These are phyloP conservation scores for Exsudoporus floridanus DNA, from an alignment of 1,284 basidiomycete species.

Conservation along the genomic window DNA sequence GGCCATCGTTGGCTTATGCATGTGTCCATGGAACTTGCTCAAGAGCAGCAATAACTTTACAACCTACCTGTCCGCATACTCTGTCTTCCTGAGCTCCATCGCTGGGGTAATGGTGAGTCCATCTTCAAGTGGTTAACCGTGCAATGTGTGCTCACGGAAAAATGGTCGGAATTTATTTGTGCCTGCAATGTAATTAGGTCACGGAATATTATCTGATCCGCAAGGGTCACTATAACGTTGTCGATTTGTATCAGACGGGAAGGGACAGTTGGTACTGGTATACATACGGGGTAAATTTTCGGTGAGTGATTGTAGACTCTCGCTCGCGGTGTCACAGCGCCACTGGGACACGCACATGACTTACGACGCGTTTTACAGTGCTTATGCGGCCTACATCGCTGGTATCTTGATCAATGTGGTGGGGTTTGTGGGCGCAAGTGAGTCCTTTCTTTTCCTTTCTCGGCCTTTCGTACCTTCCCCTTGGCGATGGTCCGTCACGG, in stretches of 20 bases:
- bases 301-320: slow-evolving; percentile 37
- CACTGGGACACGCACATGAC: background rate
- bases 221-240: slow-evolving; percentile 68
- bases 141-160: background rate
- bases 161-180: background rate
- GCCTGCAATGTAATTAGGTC: slow-evolving; percentile 42
- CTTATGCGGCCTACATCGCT: slow-evolving; percentile 68
- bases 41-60: slow-evolving; percentile 77
- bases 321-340: background rate
- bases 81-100: slow-evolving; percentile 80
- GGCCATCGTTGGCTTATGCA: slow-evolving; percentile 71
- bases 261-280: slow-evolving; percentile 75
- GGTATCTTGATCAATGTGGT: slow-evolving; percentile 84
- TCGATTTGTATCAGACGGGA: slow-evolving; percentile 65
- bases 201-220: slow-evolving; percentile 81
- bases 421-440: slow-evolving; percentile 65
- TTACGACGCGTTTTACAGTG: slow-evolving; percentile 40
- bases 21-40: slow-evolving; percentile 81
- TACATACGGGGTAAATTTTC: slow-evolving; percentile 72
- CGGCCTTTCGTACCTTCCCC: background rate
- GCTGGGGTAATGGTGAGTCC: slow-evolving; percentile 71
- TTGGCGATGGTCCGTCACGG: background rate
- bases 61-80: slow-evolving; percentile 82
- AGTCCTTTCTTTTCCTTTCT: slow-evolving; percentile 31
- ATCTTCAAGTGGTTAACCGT: background rate